Evolutionary conservation across 345 rosid species (phyloP), one percentile per base, ranked within the genome.

Genomic region (Zanthoxylum bungeanum): DNA sequence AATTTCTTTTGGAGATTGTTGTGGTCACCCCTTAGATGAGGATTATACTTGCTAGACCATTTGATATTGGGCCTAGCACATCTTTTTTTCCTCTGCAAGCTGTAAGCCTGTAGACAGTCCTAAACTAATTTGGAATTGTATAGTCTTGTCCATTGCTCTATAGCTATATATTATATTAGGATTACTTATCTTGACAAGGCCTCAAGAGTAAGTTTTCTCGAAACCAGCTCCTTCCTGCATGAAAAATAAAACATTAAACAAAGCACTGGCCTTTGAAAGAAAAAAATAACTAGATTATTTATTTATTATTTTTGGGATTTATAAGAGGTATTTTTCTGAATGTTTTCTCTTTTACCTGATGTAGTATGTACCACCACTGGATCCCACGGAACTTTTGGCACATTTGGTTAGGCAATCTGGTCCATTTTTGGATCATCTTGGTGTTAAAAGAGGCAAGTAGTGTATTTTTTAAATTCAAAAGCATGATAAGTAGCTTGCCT

Each of bases 341-440:
- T 66, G 53, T 69, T 73, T 52, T 51, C 49, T 19, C 11, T 60
- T 25, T 8, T 55, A 14, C 44, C 25, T 68, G 65, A 63, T 69
- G 47, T 55, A 95, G 98, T 94, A 89, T 71, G 96, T 95, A 17
- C 93, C 85, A 0, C 97, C 97, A 8, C 68, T 92, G 83, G 97
- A 95, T 77, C 90, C 87, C 22, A 84, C 97, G 6, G 98, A 95
- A 72, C 95, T 95, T 69, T 82, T 95, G 69, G 99, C 98, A 67
- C 84, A 77, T 82, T 85, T 92, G 82, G 97, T 92, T 76, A 86
- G 92, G 71, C 98, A 92, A 69, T 92, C 98, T 42, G 97, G 78
- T 70, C 96, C 97, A 9, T 86, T 92, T 86, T 78, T 95, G 78
- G 98, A 95, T 84, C 98, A 95, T 73, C 84, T 95, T 72, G 98